Evolutionary conservation across 305 asterid species (phyloP).

Genomic region (Caryopteris hybrid): DNA sequence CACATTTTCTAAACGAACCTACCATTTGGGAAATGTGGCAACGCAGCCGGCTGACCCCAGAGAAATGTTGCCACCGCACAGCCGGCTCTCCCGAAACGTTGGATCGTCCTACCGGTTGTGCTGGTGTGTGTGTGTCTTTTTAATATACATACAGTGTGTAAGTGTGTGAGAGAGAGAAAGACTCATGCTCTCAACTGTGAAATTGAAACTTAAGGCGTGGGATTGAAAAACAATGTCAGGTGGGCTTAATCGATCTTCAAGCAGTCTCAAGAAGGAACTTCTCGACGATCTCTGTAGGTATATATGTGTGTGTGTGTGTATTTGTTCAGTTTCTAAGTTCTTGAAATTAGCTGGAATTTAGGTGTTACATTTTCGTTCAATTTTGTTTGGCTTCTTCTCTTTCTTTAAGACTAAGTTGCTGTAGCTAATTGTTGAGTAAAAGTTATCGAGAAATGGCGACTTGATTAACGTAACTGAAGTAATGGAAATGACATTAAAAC

Average conservation of each 20-base stretch:
- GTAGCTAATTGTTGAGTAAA: not conserved
- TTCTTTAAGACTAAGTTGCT: not conserved
- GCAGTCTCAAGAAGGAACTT: slow-evolving; percentile 78
- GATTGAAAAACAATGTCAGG: slow-evolving; percentile 37
- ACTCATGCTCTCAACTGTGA: not conserved
- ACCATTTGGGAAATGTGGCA: no score
- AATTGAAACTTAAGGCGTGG: not conserved
- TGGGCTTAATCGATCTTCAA: slow-evolving; percentile 54
- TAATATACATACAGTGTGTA: no score
- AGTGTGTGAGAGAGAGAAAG: not conserved
- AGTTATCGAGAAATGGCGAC: not conserved
- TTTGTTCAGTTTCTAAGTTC: not conserved
- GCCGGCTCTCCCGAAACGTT: no score
- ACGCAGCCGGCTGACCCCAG: no score
- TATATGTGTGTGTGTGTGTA: not conserved
- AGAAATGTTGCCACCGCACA: no score
- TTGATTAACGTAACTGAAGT: not conserved
- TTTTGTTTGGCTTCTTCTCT: not conserved
- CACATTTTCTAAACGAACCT: no score
- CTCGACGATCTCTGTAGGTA: slow-evolving; percentile 97
- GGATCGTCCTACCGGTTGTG: no score
- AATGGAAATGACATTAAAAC: not conserved
- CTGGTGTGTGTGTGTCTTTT: no score
- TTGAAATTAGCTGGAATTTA: not conserved
- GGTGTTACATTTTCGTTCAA: not conserved